Base-by-base conservation (phyloP, 305 asterid species). In the Plantago coronopus region DNA sequence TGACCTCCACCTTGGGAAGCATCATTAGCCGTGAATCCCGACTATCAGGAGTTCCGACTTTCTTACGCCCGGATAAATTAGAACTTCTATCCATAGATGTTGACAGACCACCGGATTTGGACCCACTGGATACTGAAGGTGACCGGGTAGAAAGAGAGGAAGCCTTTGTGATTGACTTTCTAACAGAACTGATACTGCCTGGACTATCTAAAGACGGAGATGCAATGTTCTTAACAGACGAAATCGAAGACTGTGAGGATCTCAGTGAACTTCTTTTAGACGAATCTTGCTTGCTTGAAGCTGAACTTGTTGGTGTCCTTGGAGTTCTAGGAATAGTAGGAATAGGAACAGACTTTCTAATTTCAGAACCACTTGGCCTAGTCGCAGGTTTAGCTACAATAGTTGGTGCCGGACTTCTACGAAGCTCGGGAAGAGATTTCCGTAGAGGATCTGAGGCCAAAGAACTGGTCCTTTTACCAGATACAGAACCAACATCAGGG, bases 1-100 rank as follows among this genome's bases (percentile, higher is more conserved):
- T 89, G 76, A 74, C 74, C 75, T 94, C 99, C 71, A 94, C 96
- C 58, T 89, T 86, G 64, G 97, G 99, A 72, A 94, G 97, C 93
- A 87, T 85, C 62, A 87, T 80, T 67, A 94, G 80, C 51, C 89
- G 95, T 17, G 96, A 83, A 76, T 83, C 96, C 74, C 87, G 87
- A 75, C 76, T 86, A 50, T 87, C 89, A 53, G 87, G 91, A 73
- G 91, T 80, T 48, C 84, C 91, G 46, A 72, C 69, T 82, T 81
- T 93, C 75, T 68, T 87, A 57, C 87, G 90, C 47, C 81, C 84
- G 64, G 79, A 67, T 60, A 81, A 72, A 78, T 48, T 74, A 4
- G 81, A 61, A 64, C 86, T 77, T 72, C 81, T 78, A 58, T 82
- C 86, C 6, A 64, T 15, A 6, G 86, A 75, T 62, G 83, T 71